Base-by-base conservation (phyloP, 1,284 basidiomycete species). In the Ceratobasidium sp. region DNA sequence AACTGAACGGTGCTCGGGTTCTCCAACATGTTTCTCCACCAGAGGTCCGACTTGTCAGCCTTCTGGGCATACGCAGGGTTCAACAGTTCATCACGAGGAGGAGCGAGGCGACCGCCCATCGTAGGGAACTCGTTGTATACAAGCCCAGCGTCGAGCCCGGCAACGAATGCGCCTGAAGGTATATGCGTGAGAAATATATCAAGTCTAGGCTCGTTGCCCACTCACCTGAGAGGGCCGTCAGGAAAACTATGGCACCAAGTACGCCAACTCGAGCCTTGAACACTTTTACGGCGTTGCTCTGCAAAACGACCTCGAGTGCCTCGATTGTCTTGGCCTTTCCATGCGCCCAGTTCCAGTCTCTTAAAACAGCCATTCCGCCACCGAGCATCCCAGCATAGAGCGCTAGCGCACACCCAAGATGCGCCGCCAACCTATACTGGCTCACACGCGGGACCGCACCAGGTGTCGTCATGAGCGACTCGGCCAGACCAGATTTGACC, bases 1-100 rank as follows among this genome's bases (percentile, higher is more conserved):
- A 99, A 97, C 84, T 99, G 98, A 9, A 97, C 97, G 0, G 98
- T 98, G 9, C 95, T 97, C 3, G 98, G 98, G 83, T 99, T 99
- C 85, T 99, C 97, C 78, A 98, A 90, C 68, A 99, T 87, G 84
- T 99, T 99, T 77, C 97, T 88, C 93, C 95, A 95, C 91, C 93
- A 96, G 17, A 90, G 82, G 81, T 97, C 95, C 4, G 89, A 90
- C 79, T 88, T 86, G 82, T 95, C 93, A 0, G 84, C 81, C 51
- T 82, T 88, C 84, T 90, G 90, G 11, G 92, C 89, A 83, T 95
- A 98, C n/a, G 86, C 86, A 29, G 87, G 82, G 52, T 93, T 90
- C 82, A 98, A 90, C 29, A 99, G 88, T 83, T 99, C 98, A 44
- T 92, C 89, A 13, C 86, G 81, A 0, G 96, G 96, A 2, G 98